Conservation (phyloP, 2,329 filamentous ascomycete species). For the Rutstroemia sp. region DNA sequence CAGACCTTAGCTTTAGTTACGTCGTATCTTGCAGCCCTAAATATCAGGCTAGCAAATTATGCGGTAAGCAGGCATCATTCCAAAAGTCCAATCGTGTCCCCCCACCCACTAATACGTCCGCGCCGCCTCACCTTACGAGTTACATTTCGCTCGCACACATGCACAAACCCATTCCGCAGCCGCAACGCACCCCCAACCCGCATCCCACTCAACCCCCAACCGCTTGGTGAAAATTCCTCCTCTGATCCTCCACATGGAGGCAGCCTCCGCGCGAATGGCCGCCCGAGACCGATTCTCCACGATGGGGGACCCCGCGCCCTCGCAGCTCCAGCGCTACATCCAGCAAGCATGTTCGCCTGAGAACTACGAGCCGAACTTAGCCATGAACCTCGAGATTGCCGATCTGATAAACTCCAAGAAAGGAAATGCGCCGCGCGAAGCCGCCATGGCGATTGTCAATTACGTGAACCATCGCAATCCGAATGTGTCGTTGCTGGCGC, state of each 20-base stretch:
- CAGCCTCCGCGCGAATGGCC: constrained; percentile 89
- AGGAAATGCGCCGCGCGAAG: constrained; percentile 89
- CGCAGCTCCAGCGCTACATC: constrained; percentile 91
- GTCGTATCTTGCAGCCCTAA: not conserved
- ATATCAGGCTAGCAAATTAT: constrained; percentile 1
- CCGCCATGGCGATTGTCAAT: constrained; percentile 84
- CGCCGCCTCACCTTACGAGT: constrained; percentile 1
- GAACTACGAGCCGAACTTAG: constrained; percentile 97
- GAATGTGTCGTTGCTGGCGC: constrained; percentile 83
- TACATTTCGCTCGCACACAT: not conserved
- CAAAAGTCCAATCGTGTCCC: constrained; percentile 7
- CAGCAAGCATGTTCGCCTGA: constrained; percentile 93
- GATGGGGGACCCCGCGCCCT: constrained; percentile 69
- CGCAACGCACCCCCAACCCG: not conserved
- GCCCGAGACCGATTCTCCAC: constrained; percentile 89
- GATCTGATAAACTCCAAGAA: constrained; percentile 98
- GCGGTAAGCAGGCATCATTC: constrained; percentile 5
- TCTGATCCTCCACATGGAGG: constrained; percentile 62
- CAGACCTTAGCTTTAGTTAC: not conserved
- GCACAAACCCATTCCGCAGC: not conserved
- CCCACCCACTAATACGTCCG: not conserved
- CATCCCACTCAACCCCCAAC: not conserved
- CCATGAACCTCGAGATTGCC: constrained; percentile 89
- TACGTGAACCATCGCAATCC: constrained; percentile 96
- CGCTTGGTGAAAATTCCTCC: constrained; percentile 13